These are phyloP conservation scores for Plasmodium falciparum DNA, from an alignment of 169 alveolate species.

Conservation along the genomic window DNA sequence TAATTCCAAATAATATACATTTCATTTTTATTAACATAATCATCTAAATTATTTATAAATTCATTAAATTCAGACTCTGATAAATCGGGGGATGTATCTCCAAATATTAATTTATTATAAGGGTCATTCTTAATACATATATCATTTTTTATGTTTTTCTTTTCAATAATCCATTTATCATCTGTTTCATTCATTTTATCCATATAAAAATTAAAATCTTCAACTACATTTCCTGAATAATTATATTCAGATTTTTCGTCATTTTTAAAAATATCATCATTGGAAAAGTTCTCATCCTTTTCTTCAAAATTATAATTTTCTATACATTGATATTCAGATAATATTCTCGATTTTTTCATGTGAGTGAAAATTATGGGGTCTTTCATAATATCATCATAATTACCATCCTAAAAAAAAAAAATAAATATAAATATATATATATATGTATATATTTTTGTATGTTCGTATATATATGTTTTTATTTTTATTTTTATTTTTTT, in stretches of 20 bases:
- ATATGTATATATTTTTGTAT: too few species aligned
- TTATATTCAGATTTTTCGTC: too few species aligned
- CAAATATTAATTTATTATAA: background rate
- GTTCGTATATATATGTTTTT: too few species aligned
- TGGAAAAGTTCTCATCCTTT: too few species aligned
- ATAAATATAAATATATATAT: too few species aligned
- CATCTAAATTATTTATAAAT: slow-evolving; percentile 7
- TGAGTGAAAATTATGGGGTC: background rate
- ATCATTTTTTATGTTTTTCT: background rate
- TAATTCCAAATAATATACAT: slow-evolving; percentile 26
- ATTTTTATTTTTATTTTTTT: too few species aligned
- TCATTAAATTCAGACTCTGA: slow-evolving; percentile 8
- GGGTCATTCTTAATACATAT: background rate
- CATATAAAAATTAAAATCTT: too few species aligned
- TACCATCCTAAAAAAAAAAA: too few species aligned
- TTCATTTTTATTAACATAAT: slow-evolving; percentile 8
- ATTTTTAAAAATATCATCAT: too few species aligned
- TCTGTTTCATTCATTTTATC: background rate
- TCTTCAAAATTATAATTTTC: too few species aligned
- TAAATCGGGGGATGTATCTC: background rate
- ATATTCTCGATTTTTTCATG: background rate
- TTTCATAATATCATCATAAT: background rate
- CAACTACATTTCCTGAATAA: too few species aligned
- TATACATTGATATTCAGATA: background rate
- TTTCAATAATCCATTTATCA: background rate